These are phyloP conservation scores for Skeletonema grethae DNA, from an alignment of 108 stramenopile species.

Conservation along the genomic window DNA sequence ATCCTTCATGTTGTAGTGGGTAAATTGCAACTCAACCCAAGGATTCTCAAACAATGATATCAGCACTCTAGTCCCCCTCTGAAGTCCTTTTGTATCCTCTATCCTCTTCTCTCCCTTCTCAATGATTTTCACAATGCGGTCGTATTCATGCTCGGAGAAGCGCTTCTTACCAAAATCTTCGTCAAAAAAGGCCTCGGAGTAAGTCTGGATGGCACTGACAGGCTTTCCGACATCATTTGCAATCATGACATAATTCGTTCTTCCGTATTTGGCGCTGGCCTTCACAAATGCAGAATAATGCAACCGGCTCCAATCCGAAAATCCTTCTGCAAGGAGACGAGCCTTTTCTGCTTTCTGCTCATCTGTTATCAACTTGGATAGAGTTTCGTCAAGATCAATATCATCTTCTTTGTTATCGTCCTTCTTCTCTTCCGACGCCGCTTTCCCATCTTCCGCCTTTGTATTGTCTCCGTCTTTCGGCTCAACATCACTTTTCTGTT, in stretches of 20 bases:
- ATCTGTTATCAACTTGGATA: constrained; percentile 71
- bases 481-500: constrained; percentile 22
- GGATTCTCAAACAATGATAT: constrained; percentile 88
- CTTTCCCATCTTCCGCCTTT: constrained; percentile 6
- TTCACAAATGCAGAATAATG: constrained; percentile 80
- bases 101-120: constrained; percentile 85
- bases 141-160: constrained; percentile 85
- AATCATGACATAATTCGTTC: constrained; percentile 44
- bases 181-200: constrained; percentile 75
- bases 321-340: constrained; percentile 76
- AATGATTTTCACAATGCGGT: constrained; percentile 81
- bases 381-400: constrained; percentile 34
- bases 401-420: constrained; percentile 27
- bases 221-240: constrained; percentile 78
- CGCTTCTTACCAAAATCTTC: constrained; percentile 70
- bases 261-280: constrained; percentile 65
- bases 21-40: constrained; percentile 86
- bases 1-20: constrained; percentile 50
- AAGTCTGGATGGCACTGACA: constrained; percentile 58
- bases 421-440: constrained; percentile 8
- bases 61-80: constrained; percentile 64
- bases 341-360: constrained; percentile 65
- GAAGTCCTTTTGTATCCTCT: constrained; percentile 69
- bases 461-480: constrained; percentile 10
- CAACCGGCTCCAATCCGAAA: constrained; percentile 74